Base-by-base conservation (phyloP, 1,284 basidiomycete genomes). In the Fistulina hepatica region DNA sequence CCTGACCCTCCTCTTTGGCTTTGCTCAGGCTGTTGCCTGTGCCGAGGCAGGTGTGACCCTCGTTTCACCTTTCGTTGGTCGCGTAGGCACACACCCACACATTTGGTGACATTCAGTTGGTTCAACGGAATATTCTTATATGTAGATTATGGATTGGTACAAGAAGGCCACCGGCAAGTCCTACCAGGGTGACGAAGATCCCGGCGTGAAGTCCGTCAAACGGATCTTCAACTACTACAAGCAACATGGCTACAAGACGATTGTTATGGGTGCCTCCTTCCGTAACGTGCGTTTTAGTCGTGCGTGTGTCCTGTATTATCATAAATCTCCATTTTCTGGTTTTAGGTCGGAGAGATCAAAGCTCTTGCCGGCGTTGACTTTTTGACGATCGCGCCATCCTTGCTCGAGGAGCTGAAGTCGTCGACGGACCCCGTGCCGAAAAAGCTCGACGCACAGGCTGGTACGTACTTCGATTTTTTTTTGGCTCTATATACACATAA, bases 191-290 rank as follows among this genome's bases (percentile, higher is more conserved):
- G 84, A 86, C 43, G 76, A 79, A 36, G 94, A 98, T 71, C 94
- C 94, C n/a, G 94, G 94, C 73, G 94, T 98, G 49, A 62, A 78
- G 59, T 94, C 90, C 27, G 94, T 99, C 46, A 81, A 86, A 71
- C 82, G 76, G 64, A 98, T 97, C 69, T 98, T 84, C 80, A 86
- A 91, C 73, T 97, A 97, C 73, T 98, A 97, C 81, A 98, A 98
- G 74, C 91, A 95, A 63, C 76, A 98, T 67, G 76, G 77, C 48
- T 97, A 97, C 79, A 90, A 93, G 58, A 98, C 94, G 51, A 97
- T 97, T 61, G 93, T 98, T 61, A 98, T 98, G 94, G 94, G 94
- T 60, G 94, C 94, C 46, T 95, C 91, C 39, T 98, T 98, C 92
- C 85, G 91, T 58, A 94, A 94, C 70, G 81, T 88, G 51, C 37